Evolutionary conservation across 176 grass and related monocot species (phyloP).

Genomic region (Eremochloa ophiuroides): DNA sequence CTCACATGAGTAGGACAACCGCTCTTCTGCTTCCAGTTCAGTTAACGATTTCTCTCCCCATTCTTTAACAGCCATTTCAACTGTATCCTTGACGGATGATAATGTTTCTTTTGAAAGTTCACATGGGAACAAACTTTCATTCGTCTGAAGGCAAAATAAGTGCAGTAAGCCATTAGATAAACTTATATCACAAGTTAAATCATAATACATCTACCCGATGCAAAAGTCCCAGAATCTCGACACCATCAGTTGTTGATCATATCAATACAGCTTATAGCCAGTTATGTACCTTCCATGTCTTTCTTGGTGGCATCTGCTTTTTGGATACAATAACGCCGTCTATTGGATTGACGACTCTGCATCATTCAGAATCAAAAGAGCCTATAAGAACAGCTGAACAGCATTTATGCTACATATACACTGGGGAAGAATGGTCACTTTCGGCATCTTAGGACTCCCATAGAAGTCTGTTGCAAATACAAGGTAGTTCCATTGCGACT

Average conservation of each 20-base stretch:
- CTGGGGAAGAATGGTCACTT: background rate
- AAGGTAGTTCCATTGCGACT: background rate
- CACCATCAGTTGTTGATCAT: background rate
- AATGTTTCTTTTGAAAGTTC: slow-evolving; percentile 77
- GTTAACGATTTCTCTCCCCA: slow-evolving; percentile 85
- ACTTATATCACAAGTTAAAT: slow-evolving; percentile 28
- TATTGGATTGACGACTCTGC: slow-evolving; percentile 77
- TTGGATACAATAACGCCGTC: slow-evolving; percentile 62
- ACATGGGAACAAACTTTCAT: slow-evolving; percentile 93
- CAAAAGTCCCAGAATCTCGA: background rate
- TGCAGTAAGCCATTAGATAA: slow-evolving; percentile 12
- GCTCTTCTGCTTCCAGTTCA: slow-evolving; percentile 94
- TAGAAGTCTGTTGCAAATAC: background rate
- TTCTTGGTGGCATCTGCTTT: slow-evolving; percentile 76
- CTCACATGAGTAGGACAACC: slow-evolving; percentile 92
- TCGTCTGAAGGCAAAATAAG: slow-evolving; percentile 48
- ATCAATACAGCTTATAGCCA: slow-evolving; percentile 24
- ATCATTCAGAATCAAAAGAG: slow-evolving; percentile 35
- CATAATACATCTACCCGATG: background rate
- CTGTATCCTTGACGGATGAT: slow-evolving; percentile 69
- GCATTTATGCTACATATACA: background rate
- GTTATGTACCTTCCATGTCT: slow-evolving; percentile 85
- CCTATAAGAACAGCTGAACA: slow-evolving; percentile 6
- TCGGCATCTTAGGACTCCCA: background rate
- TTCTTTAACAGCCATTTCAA: slow-evolving; percentile 83